These are phyloP conservation scores for Datisca glomerata DNA, from an alignment of 306 rosid genomes.

Conservation along the genomic window DNA sequence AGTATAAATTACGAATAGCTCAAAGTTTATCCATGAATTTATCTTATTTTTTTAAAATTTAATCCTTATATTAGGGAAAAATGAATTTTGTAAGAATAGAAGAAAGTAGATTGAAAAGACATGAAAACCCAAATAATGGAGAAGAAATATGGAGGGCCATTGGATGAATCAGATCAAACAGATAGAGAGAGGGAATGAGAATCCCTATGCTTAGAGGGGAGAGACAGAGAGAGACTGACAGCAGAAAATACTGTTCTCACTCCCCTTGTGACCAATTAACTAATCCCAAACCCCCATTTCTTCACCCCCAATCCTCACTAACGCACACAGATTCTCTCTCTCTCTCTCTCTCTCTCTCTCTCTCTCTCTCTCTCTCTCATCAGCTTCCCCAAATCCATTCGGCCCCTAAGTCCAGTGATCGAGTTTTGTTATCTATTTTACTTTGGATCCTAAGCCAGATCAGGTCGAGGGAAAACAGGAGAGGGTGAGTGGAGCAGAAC, in stretches of 20 bases:
- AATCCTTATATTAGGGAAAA: too few relatives aligned
- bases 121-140: not conserved
- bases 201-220: slow-evolving; percentile 53
- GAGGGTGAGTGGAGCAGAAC: slow-evolving; percentile 28
- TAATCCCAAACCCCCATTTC: slow-evolving; percentile 9
- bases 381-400: slow-evolving; percentile 4
- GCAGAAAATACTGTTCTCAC: slow-evolving; percentile 34
- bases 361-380: not conserved
- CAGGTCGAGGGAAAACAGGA: not conserved
- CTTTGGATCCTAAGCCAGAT: not conserved
- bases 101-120: too few relatives aligned
- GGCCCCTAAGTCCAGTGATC: slow-evolving; percentile 11
- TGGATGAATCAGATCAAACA: too few relatives aligned
- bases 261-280: slow-evolving; percentile 36
- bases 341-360: not conserved
- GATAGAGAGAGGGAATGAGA: slow-evolving; percentile 22
- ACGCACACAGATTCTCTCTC: not conserved
- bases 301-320: not conserved
- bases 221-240: slow-evolving; percentile 53
- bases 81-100: too few relatives aligned
- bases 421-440: slow-evolving; percentile 12
- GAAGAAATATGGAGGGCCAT: too few relatives aligned
- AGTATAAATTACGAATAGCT: too few relatives aligned
- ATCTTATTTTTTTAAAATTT: too few relatives aligned
- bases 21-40: too few relatives aligned